Conservation (phyloP, 805 yeast genomes). For the Metschnikowia aberdeeniae region DNA sequence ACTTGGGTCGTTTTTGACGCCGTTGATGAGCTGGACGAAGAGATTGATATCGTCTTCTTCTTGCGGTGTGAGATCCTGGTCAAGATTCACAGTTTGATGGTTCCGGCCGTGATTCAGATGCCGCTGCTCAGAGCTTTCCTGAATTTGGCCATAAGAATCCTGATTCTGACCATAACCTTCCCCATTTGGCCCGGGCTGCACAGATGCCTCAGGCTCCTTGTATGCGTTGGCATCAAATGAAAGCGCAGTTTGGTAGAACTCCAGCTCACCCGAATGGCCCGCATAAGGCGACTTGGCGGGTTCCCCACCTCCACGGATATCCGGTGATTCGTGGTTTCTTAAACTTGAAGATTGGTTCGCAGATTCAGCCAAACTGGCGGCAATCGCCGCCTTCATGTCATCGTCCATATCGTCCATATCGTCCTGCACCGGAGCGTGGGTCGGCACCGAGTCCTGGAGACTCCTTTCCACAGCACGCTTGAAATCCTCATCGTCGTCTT, state of each 20-base stretch:
- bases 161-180: not conserved
- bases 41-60: conserved; percentile 70
- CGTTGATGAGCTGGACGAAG: conserved; percentile 63
- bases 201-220: not conserved
- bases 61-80: conserved; percentile 44
- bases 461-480: conserved; percentile 76
- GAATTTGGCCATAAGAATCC: conserved; percentile 7
- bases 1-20: conserved; percentile 45
- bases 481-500: conserved; percentile 77
- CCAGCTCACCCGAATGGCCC: conserved; percentile 16
- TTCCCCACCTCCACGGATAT: not conserved
- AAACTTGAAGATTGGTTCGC: conserved; percentile 35
- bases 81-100: conserved; percentile 6
- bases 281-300: not conserved
- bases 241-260: conserved; percentile 18
- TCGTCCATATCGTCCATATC: conserved; percentile 63
- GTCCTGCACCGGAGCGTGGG: conserved; percentile 19
- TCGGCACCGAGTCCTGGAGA: conserved; percentile 47
- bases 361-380: conserved; percentile 73
- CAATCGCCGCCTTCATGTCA: conserved; percentile 91
- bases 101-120: not conserved
- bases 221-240: conserved; percentile 13
- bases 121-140: conserved; percentile 6
- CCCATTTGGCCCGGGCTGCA: not conserved
- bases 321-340: not conserved